Evolutionary conservation across 768 basidiomycete genomes (phyloP), one percentile per base, ranked within the genome.

Genomic region (Tricholoma hemisulphureum): DNA sequence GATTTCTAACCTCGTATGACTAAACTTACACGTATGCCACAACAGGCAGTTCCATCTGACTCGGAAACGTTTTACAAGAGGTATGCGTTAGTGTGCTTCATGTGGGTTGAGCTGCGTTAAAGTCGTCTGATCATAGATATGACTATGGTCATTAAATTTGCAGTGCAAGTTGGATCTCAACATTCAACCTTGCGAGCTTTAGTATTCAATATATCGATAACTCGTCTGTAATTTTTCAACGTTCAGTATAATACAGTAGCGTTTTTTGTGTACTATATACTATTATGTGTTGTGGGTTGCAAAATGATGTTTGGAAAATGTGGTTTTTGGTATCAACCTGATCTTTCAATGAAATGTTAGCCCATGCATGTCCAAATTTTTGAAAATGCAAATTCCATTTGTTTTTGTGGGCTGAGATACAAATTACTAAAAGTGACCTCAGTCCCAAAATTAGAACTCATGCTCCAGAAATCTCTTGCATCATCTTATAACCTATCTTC

Each of bases 11-110:
- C 10, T 21, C 26, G 37, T 43, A 11, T 28, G 46, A 49, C 29
- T 28, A 26, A 24, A 34, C 52, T 61, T 56, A 54, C 31, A 14
- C 1, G 14, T 43, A 32, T 16, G 50, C 41, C 53, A 62, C 53
- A 29, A 59, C 63, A 89, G 86, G 72, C 69, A 6, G 77, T 84
- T 24, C 86, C 91, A 16, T 80, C 83, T 6, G 88, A 93, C 65
- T 89, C 89, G 7, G 93, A 95, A 70, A 82, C 79, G 1, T 96
- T 96, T 67, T 96, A 93, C 70, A 84, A 76, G 65, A 93, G 91
- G 93, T 91, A 62, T 53, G 86, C 65, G 1, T 32, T 29, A 46
- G 46, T 18, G 20, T 50, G n/a, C 26, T n/a, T 37, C 11, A 9
- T n/a, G 13, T 16, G 45, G 13, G 28, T 52, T 35, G 23, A 20